Evolutionary conservation across 139 green algal species (phyloP).

Genomic region (Tetradesmus obliquus): DNA sequence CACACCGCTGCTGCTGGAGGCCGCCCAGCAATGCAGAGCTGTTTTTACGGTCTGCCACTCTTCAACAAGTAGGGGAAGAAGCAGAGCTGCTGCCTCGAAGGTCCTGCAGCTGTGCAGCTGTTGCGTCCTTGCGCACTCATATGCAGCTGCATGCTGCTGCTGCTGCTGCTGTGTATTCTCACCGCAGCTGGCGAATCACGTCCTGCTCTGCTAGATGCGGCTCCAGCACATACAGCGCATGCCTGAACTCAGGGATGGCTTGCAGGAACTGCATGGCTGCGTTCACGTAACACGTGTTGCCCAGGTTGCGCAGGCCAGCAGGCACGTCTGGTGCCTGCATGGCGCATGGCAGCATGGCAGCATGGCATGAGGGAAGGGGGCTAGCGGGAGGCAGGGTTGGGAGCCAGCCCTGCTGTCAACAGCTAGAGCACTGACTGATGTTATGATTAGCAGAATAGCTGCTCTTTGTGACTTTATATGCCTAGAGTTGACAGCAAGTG

Average conservation of each 20-base stretch:
- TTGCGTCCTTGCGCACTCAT: neutral
- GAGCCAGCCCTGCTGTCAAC: neutral
- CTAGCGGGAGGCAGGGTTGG: neutral
- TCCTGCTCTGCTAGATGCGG: slow-evolving; percentile 30
- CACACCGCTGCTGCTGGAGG: neutral
- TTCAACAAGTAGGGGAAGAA: no score
- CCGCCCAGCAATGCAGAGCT: neutral
- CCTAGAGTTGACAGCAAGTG: neutral
- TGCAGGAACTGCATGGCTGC: slow-evolving; percentile 88
- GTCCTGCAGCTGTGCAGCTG: neutral
- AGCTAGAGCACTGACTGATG: neutral
- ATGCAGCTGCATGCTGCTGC: neutral
- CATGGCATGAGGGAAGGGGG: neutral
- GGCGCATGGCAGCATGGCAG: neutral
- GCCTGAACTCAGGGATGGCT: slow-evolving; percentile 68
- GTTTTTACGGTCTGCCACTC: no score
- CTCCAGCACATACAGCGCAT: slow-evolving; percentile 69
- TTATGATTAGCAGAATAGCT: neutral
- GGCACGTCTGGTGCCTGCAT: slow-evolving; percentile 55
- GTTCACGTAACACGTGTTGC: slow-evolving; percentile 94
- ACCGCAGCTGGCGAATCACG: slow-evolving; percentile 58
- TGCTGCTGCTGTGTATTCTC: neutral
- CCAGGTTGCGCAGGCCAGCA: slow-evolving; percentile 85
- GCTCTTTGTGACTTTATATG: neutral
- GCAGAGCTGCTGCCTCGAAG: no score